A percentile compares a stretch with the other conserved stretches of the same genome.
These are phyloP conservation scores for Achaetomiella virescens DNA, from an alignment of 495 filamentous ascomycete species.

Conservation along the genomic window DNA sequence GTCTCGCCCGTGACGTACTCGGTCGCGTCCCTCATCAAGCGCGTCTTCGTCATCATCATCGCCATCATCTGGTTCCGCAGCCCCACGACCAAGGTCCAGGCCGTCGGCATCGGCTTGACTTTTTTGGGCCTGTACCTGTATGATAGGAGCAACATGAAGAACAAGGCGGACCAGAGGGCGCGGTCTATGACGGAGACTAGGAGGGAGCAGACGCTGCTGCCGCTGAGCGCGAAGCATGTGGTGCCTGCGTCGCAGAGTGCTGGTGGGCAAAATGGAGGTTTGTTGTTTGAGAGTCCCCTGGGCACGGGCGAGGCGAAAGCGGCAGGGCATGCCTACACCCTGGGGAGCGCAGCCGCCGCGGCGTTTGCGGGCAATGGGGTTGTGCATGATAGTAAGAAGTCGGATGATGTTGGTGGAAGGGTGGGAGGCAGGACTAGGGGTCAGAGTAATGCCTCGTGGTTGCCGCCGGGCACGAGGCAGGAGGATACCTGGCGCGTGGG, in stretches of 20 bases:
- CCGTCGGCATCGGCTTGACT: conserved; percentile 76
- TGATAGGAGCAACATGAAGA: conserved; percentile 81
- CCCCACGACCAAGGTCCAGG: conserved; percentile 75
- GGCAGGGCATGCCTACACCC: conserved; percentile 9
- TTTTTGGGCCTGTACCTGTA: conserved; percentile 94
- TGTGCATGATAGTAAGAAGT: conserved; percentile 52
- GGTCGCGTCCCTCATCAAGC: conserved; percentile 89
- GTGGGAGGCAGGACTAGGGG: conserved; percentile 48
- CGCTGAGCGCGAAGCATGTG: conserved; percentile 45
- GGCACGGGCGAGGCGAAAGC: conserved; percentile 14
- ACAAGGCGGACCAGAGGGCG: conserved; percentile 70
- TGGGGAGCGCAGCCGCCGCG: conserved; percentile 10
- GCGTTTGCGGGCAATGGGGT: conserved; percentile 3
- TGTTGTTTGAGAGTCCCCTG: conserved; percentile 32
- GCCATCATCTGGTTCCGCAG: conserved; percentile 96
- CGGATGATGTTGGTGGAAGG: conserved; percentile 39
- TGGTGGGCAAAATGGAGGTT: conserved; percentile 13
- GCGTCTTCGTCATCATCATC: conserved; percentile 92
- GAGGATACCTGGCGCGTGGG: conserved; percentile 72
- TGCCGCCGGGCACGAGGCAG: conserved; percentile 68
- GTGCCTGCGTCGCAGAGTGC: neutral
- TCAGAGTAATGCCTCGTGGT: conserved; percentile 55
- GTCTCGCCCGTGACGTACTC: conserved; percentile 96
- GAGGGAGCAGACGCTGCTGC: conserved; percentile 57
- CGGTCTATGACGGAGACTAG: conserved; percentile 42